Percentiles rank a stretch among this genome's conserved stretches.
Conservation (phyloP, 345 rosid species). For the Eucalyptus tenuipes region DNA sequence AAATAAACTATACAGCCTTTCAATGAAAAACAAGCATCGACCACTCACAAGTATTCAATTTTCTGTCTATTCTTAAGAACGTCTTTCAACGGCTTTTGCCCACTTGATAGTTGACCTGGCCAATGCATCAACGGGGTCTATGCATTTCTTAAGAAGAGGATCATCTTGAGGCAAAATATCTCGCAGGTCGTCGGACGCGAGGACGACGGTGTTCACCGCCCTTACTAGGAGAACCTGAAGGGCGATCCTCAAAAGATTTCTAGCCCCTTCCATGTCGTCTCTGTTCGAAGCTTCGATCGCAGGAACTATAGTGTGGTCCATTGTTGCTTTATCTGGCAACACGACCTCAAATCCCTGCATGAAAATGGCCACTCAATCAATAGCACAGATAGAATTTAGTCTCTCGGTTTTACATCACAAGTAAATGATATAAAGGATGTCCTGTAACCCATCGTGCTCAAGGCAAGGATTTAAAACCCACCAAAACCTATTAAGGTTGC, state of each 20-base stretch:
- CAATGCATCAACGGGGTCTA: conserved; percentile 29
- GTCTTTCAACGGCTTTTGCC: conserved; percentile 13
- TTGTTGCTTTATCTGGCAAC: conserved; percentile 37
- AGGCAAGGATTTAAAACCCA: background rate
- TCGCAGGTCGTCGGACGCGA: conserved; percentile 25
- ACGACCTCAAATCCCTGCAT: conserved; percentile 38
- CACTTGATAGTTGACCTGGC: conserved; percentile 29
- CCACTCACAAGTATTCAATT: background rate
- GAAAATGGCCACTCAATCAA: background rate
- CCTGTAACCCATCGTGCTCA: background rate
- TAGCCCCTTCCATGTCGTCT: conserved; percentile 37
- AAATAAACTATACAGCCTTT: background rate
- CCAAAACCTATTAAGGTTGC: background rate
- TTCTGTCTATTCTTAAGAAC: background rate
- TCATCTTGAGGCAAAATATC: conserved; percentile 26
- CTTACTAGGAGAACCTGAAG: conserved; percentile 43
- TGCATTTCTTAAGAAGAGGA: conserved; percentile 42
- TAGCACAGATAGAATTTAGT: background rate
- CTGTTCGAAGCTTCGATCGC: conserved; percentile 27
- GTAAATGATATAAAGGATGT: background rate
- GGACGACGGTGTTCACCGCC: conserved; percentile 27
- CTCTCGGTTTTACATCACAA: background rate
- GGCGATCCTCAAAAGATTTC: conserved; percentile 34
- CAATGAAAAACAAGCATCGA: background rate
- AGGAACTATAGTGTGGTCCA: conserved; percentile 32